A percentile compares a stretch with the other conserved stretches of the same genome.
Conservation (phyloP, 768 basidiomycete genomes). For the Lactarius akahatsu region DNA sequence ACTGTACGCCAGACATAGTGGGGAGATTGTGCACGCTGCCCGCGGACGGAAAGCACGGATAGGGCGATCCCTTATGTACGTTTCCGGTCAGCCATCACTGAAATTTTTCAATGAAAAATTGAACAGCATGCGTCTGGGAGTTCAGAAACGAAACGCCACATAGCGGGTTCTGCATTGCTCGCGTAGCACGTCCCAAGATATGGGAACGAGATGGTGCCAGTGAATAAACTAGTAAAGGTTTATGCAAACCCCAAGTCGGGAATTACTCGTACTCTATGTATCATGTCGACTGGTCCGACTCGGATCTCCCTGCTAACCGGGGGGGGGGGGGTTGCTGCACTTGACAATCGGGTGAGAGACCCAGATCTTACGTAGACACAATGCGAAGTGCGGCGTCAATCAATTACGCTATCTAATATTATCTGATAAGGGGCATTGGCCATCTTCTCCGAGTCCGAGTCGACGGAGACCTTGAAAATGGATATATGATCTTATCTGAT, state of each 20-base stretch:
- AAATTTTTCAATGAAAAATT: not conserved
- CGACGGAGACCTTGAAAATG: too few species aligned
- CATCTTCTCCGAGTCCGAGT: too few species aligned
- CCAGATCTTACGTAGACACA: not conserved
- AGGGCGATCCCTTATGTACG: too few species aligned
- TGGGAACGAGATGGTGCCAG: too few species aligned
- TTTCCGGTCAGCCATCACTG: not conserved
- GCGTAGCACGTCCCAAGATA: not conserved
- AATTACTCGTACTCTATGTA: too few species aligned
- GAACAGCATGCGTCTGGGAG: not conserved
- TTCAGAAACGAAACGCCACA: not conserved
- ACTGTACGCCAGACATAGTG: constrained; percentile 5
- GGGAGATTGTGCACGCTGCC: not conserved
- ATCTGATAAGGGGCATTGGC: too few species aligned
- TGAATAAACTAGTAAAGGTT: too few species aligned
- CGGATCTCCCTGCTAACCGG: not conserved
- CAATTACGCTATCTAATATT: too few species aligned
- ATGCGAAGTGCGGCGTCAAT: too few species aligned
- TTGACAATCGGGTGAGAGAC: not conserved
- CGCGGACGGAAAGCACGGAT: too few species aligned
- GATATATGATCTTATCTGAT: too few species aligned
- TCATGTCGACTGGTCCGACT: not conserved
- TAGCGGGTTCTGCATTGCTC: not conserved
- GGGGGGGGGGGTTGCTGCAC: not conserved
- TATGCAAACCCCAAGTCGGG: too few species aligned